Percentiles rank a stretch among this genome's conserved stretches.
Conservation (phyloP, 2,329 filamentous ascomycete species). For the Paraphoma chrysanthemicola region DNA sequence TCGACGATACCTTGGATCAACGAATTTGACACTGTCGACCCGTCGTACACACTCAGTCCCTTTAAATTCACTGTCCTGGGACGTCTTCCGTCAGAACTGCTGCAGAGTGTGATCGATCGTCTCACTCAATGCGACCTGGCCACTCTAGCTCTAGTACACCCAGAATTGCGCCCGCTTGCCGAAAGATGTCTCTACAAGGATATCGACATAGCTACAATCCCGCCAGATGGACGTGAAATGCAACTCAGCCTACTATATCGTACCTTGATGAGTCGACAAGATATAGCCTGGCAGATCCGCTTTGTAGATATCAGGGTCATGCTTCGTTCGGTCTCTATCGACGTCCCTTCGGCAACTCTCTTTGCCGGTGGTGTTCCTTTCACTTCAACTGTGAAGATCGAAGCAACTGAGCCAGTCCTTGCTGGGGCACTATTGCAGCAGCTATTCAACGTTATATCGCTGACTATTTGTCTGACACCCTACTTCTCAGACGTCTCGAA, state of each 20-base stretch:
- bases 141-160: neutral
- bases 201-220: no score
- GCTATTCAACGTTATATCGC: neutral
- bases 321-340: no score
- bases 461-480: neutral
- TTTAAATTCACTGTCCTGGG: neutral
- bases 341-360: no score
- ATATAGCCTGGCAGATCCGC: no score
- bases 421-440: neutral
- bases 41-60: neutral
- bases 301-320: no score
- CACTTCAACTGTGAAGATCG: neutral
- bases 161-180: neutral
- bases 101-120: neutral
- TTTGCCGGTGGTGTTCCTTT: no score
- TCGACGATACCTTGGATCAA: neutral
- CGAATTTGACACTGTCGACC: neutral
- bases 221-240: no score
- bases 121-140: neutral
- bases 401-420: neutral
- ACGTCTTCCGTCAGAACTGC: neutral
- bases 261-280: no score
- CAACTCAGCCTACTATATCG: no score
- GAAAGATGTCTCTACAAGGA: neutral
- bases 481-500: neutral